These are phyloP conservation scores for Pichia heedii DNA, from an alignment of 805 yeast species.

Conservation along the genomic window DNA sequence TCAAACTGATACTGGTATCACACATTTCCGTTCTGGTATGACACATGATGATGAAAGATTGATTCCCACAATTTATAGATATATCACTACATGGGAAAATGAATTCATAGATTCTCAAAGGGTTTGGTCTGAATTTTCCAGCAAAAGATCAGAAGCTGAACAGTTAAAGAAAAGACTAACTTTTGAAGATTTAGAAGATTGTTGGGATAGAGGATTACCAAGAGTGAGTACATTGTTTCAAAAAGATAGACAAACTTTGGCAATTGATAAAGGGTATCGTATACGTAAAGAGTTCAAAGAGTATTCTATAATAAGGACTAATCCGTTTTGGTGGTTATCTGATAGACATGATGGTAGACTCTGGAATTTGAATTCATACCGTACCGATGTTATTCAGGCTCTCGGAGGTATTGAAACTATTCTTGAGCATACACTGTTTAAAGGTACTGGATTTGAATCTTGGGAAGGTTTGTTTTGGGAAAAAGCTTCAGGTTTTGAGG, in stretches of 20 bases:
- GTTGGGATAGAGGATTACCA: slow-evolving; percentile 97
- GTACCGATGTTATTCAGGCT: slow-evolving; percentile 95
- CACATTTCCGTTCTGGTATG: slow-evolving; percentile 93
- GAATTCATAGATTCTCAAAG: slow-evolving; percentile 90
- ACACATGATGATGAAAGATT: slow-evolving; percentile 66
- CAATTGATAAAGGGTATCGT: slow-evolving; percentile 91
- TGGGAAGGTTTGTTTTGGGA: slow-evolving; percentile 99
- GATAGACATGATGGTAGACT: slow-evolving; percentile 90
- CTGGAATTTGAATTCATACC: slow-evolving; percentile 87
- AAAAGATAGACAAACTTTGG: slow-evolving; percentile 88
- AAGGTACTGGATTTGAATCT: slow-evolving; percentile 94
- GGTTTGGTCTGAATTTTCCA: slow-evolving; percentile 96
- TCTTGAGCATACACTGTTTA: slow-evolving; percentile 87
- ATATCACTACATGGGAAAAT: slow-evolving; percentile 93
- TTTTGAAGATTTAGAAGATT: slow-evolving; percentile 86
- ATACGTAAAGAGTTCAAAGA: slow-evolving; percentile 71
- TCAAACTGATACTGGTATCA: slow-evolving; percentile 90
- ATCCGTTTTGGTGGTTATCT: slow-evolving; percentile 96
- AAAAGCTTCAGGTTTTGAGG: slow-evolving; percentile 95
- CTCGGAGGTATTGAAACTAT: slow-evolving; percentile 96
- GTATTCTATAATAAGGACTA: slow-evolving; percentile 59
- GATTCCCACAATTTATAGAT: slow-evolving; percentile 90
- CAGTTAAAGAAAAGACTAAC: slow-evolving; percentile 80
- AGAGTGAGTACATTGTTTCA: slow-evolving; percentile 92
- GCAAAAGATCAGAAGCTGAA: slow-evolving; percentile 77